Percentiles rank a stretch among this genome's conserved stretches.
These are phyloP conservation scores for Kuraishia piskuri DNA, from an alignment of 805 yeast species.

Conservation along the genomic window DNA sequence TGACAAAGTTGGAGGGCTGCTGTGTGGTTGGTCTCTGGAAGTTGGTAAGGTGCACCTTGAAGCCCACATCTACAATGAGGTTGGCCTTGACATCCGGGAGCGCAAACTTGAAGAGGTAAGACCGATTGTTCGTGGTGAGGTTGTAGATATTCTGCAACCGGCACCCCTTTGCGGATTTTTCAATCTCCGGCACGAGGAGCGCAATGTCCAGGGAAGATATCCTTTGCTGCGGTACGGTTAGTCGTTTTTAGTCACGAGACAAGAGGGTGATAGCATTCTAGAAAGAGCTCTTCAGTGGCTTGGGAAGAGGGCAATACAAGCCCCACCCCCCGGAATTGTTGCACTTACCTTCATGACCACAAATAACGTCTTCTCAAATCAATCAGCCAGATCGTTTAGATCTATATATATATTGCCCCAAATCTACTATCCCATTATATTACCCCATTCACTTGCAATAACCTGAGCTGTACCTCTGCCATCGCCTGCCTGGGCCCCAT, in stretches of 20 bases:
- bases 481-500: not conserved
- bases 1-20: slow-evolving; percentile 77
- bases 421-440: no score
- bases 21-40: slow-evolving; percentile 76
- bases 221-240: slow-evolving; percentile 50
- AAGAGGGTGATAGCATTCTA: no score
- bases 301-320: no score
- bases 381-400: no score
- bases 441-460: no score
- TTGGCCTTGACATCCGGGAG: slow-evolving; percentile 74
- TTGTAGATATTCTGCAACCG: slow-evolving; percentile 83
- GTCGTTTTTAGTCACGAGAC: not conserved
- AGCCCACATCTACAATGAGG: slow-evolving; percentile 79
- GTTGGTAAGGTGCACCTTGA: slow-evolving; percentile 68
- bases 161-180: slow-evolving; percentile 45
- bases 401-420: no score
- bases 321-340: no score
- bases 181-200: slow-evolving; percentile 60
- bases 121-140: slow-evolving; percentile 59
- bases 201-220: slow-evolving; percentile 77
- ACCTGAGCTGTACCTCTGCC: no score
- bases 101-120: slow-evolving; percentile 72
- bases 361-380: no score
- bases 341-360: slow-evolving; percentile 3
- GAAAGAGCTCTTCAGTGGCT: no score